phyloP scores from a whole-genome alignment of 2,329 filamentous ascomycete genomes.

The Bertia moriformis region DNA sequence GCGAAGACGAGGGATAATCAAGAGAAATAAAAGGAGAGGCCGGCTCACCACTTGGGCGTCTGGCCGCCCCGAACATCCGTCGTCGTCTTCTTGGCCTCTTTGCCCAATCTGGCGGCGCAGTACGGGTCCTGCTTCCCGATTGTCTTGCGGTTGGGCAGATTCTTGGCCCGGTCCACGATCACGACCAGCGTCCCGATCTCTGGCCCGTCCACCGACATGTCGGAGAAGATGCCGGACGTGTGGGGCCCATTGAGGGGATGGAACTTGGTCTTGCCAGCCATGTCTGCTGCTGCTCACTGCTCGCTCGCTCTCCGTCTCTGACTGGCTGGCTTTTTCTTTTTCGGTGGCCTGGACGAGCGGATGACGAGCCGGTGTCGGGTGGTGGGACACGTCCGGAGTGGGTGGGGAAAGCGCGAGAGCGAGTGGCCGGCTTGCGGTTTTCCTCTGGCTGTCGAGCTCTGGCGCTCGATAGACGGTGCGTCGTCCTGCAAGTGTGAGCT shows the following conservation, averaged over 20 bases:
- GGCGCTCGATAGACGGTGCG: too few species aligned
- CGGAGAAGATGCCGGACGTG: slow-evolving; percentile 83
- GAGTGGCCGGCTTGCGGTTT: too few species aligned
- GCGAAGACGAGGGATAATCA: slow-evolving; percentile 5
- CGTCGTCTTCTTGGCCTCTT: slow-evolving; percentile 92
- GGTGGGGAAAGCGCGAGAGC: too few species aligned
- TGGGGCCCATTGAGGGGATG: slow-evolving; percentile 52
- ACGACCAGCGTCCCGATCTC: slow-evolving; percentile 84
- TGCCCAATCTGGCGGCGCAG: slow-evolving; percentile 81
- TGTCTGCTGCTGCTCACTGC: too few species aligned
- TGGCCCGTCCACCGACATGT: slow-evolving; percentile 85
- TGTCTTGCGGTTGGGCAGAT: slow-evolving; percentile 86
- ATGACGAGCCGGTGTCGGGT: too few species aligned
- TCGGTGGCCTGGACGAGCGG: too few species aligned
- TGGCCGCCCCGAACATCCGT: slow-evolving; percentile 90
- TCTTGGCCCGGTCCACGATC: slow-evolving; percentile 89
- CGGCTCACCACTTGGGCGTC: slow-evolving; percentile 87
- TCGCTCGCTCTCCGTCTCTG: too few species aligned
- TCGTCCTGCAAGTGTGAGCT: too few species aligned
- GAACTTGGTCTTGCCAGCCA: too few species aligned
- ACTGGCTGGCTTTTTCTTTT: too few species aligned
- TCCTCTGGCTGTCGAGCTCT: too few species aligned
- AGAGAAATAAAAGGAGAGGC: slow-evolving; percentile 8
- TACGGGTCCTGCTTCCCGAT: slow-evolving; percentile 99
- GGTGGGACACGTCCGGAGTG: too few species aligned